phyloP scores from a whole-genome alignment of 148 eudicot species.

The Camellia japonica region DNA sequence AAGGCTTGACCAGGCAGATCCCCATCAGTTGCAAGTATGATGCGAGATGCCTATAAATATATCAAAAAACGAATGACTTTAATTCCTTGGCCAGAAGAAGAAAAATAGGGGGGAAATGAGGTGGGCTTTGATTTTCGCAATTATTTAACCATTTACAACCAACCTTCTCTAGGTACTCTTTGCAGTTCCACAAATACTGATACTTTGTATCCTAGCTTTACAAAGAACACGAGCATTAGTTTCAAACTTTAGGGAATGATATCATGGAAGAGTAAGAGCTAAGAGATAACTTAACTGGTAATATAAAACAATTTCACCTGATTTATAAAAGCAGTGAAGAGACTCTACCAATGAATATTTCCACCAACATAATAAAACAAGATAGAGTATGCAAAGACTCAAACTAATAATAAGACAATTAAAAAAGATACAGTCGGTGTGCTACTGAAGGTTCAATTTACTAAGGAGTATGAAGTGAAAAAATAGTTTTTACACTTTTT shows the following conservation, averaged over 20 bases:
- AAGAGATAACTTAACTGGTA: background rate
- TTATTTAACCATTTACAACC: constrained; percentile 4
- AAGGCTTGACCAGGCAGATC: constrained; percentile 95
- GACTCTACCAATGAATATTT: background rate
- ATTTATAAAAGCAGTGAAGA: background rate
- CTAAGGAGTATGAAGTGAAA: too few species aligned
- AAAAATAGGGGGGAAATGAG: background rate
- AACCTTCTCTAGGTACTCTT: constrained; percentile 78
- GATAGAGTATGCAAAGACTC: background rate
- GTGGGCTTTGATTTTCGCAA: background rate
- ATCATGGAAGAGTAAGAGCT: background rate
- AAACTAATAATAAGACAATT: background rate
- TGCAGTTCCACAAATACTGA: constrained; percentile 85
- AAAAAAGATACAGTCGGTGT: too few species aligned
- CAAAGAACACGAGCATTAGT: constrained; percentile 35
- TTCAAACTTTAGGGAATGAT: background rate
- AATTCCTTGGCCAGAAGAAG: background rate
- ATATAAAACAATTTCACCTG: background rate
- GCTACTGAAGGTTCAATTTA: too few species aligned
- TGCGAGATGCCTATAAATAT: constrained; percentile 72
- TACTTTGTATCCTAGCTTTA: constrained; percentile 82
- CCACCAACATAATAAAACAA: background rate
- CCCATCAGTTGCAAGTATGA: constrained; percentile 90
- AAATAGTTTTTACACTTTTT: too few species aligned
- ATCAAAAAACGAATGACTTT: constrained; percentile 4